Percentiles rank a stretch among this genome's conserved stretches.
These are phyloP conservation scores for Lasiodiplodia gonubiensis DNA, from an alignment of 2,329 filamentous ascomycete genomes.

Conservation along the genomic window DNA sequence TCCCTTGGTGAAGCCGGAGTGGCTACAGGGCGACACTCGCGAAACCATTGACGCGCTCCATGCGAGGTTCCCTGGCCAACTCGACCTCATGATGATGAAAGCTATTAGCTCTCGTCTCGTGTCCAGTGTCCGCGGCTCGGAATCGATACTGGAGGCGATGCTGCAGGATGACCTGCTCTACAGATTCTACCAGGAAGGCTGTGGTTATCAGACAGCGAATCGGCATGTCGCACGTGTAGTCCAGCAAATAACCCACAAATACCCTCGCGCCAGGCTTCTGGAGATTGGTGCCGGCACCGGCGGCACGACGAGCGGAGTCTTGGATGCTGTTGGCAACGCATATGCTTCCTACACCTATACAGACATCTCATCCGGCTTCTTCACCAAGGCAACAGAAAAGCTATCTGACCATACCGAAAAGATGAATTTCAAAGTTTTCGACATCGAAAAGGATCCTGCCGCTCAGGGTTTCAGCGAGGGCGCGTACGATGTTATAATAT, in stretches of 20 bases:
- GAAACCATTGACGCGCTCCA: not conserved
- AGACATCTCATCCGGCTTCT: slow-evolving; percentile 30
- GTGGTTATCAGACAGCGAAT: not conserved
- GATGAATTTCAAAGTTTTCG: slow-evolving; percentile 27
- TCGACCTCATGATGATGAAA: not conserved
- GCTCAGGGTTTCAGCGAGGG: slow-evolving; percentile 30
- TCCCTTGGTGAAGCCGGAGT: not conserved
- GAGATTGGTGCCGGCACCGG: slow-evolving; percentile 33
- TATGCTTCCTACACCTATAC: slow-evolving; percentile 33
- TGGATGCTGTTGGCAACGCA: slow-evolving; percentile 1
- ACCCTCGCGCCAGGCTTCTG: slow-evolving; percentile 14
- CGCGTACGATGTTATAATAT: slow-evolving; percentile 34
- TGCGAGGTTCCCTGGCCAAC: not conserved
- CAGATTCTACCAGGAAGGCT: not conserved
- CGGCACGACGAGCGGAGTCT: slow-evolving; percentile 22
- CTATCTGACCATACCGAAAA: not conserved
- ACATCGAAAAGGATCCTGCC: not conserved
- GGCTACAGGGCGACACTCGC: not conserved
- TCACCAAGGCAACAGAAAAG: slow-evolving; percentile 24
- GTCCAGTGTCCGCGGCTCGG: not conserved
- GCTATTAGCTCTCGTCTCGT: not conserved
- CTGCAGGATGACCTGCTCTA: not conserved
- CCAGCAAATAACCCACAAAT: not conserved
- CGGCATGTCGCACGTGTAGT: not conserved
- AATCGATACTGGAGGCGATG: not conserved